Evolutionary conservation across 345 rosid genomes (phyloP), one percentile per base, ranked within the genome.

Genomic region (Tarenaya hassleriana): DNA sequence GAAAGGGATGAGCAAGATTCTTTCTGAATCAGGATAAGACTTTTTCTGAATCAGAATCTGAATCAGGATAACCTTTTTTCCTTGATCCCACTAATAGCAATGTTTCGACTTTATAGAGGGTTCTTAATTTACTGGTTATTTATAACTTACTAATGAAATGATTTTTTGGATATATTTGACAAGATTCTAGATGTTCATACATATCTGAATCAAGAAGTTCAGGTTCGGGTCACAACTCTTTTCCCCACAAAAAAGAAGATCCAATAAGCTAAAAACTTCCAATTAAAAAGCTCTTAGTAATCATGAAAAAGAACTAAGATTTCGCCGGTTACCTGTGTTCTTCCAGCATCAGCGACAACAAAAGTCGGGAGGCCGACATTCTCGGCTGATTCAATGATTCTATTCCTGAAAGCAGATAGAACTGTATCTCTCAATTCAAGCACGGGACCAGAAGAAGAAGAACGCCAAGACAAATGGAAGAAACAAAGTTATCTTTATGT

Each of bases 291-390:
- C n/a, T n/a, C n/a, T n/a, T n/a, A n/a, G n/a, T n/a, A n/a, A n/a
- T n/a, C n/a, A n/a, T n/a, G n/a, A 42, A 16, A 31, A 1, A 33
- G 50, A 60, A 13, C 18, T 9, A 27, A 40, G 55, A 16, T 32
- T 52, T 31, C 31, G 8, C 19, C 18, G 6, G 1, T 27, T 61
- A 79, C 97, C 90, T 89, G 78, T 52, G 97, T 89, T 77, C 82
- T 62, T 64, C 95, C 97, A 41, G 95, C 97, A 81, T 89, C 97
- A 44, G 97, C 87, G n/a, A 86, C 95, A 59, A 79, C 84, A 71
- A 81, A 89, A 58, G 95, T 81, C 4, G 95, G 94, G 58, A 89
- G 94, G 60, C 95, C 94, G 33, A 76, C 60, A 52, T 55, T 69
- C 64, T 86, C 90, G 69, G 97, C 94, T 54, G 84, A 81, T 70